Conservation (phyloP, 441 rosid genomes). For the Jatropha podagrica region DNA sequence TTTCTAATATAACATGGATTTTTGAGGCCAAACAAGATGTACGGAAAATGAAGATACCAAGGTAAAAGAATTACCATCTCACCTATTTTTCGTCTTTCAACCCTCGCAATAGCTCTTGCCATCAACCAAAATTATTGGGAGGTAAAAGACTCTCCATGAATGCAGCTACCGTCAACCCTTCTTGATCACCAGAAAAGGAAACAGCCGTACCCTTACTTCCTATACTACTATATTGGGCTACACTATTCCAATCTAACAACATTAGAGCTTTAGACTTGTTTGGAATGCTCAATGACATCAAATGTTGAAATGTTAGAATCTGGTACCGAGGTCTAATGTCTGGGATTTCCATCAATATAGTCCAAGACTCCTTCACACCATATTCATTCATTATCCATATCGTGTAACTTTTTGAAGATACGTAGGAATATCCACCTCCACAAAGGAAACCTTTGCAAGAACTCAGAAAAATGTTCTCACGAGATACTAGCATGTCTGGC, state of each 20-base stretch:
- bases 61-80: neutral
- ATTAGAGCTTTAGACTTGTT: neutral
- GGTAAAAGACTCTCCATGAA: constrained; percentile 3
- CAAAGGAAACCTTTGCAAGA: neutral
- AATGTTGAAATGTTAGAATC: neutral
- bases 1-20: no score
- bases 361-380: neutral
- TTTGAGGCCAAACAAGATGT: neutral
- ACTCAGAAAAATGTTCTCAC: neutral
- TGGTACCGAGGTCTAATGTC: no score
- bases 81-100: neutral
- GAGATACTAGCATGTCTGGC: neutral
- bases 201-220: neutral
- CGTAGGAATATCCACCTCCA: neutral
- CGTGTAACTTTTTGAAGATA: neutral
- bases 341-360: neutral
- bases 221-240: neutral
- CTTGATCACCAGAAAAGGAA: neutral
- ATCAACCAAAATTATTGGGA: neutral
- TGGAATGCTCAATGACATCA: neutral
- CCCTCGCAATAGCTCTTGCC: neutral
- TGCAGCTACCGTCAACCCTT: neutral
- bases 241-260: neutral
- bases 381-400: constrained; percentile 3
- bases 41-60: neutral